Evolutionary conservation across 345 rosid genomes (phyloP).

Genomic region (Excoecaria cochinchinensis): DNA sequence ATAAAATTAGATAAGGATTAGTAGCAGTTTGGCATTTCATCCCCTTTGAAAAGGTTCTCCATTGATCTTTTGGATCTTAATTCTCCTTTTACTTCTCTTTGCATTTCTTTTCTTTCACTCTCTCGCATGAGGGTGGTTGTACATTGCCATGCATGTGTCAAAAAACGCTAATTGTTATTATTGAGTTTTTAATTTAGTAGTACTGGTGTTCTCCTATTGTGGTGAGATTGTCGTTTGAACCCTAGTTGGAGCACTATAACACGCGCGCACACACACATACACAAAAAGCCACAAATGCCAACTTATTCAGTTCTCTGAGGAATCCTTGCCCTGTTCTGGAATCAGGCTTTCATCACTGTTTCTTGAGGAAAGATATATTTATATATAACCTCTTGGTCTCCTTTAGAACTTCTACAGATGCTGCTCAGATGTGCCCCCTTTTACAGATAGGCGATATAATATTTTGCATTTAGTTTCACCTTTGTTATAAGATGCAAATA

Average conservation of each 20-base stretch:
- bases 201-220: too few species aligned
- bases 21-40: not conserved
- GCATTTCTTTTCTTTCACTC: not conserved
- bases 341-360: not conserved
- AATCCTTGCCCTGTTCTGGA: not conserved
- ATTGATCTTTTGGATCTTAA: not conserved
- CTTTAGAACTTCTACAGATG: not conserved
- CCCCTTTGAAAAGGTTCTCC: not conserved
- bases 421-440: not conserved
- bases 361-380: not conserved
- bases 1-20: not conserved
- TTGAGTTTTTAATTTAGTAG: too few species aligned
- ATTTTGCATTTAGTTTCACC: not conserved
- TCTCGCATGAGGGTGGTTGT: not conserved
- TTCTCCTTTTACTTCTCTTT: not conserved
- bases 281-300: not conserved
- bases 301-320: not conserved
- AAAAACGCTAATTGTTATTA: not conserved
- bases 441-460: not conserved
- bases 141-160: not conserved
- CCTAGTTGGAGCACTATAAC: too few species aligned
- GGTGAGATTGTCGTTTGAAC: too few species aligned
- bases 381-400: not conserved
- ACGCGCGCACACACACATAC: not conserved
- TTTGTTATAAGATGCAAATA: not conserved